phyloP scores from a whole-genome alignment of 2,329 filamentous ascomycete species.

The Gnomoniopsis smithogilvyi region DNA sequence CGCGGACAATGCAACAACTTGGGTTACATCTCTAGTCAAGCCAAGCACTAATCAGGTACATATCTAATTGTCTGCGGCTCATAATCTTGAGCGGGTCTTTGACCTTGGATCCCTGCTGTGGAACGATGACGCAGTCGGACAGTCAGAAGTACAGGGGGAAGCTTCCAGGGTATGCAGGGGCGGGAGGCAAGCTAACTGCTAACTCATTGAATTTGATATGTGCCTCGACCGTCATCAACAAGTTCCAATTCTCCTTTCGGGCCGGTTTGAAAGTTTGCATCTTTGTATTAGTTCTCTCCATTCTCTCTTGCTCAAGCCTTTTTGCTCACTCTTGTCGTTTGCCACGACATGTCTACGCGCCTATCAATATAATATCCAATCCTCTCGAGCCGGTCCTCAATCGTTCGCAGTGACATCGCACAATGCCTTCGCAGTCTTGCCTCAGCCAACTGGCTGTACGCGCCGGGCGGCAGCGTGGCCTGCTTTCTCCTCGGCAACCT shows the following conservation, averaged over 20 bases:
- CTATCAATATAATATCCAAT: background rate
- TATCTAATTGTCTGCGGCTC: too few species aligned
- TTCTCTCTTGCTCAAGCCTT: background rate
- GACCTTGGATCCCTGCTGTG: background rate
- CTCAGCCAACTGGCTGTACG: slow-evolving; percentile 11
- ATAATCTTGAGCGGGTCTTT: too few species aligned
- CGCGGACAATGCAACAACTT: too few species aligned
- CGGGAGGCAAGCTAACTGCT: background rate
- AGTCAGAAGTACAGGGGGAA: background rate
- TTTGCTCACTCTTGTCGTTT: background rate
- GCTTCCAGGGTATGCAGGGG: background rate
- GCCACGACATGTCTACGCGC: background rate
- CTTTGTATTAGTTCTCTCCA: background rate
- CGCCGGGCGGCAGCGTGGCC: slow-evolving; percentile 11
- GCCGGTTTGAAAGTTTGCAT: background rate
- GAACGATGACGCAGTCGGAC: background rate
- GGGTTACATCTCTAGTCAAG: too few species aligned
- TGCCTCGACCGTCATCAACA: background rate
- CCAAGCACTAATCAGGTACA: too few species aligned
- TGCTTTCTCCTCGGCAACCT: background rate
- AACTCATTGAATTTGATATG: background rate
- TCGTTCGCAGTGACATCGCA: slow-evolving; percentile 1
- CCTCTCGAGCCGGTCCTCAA: background rate
- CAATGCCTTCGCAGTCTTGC: slow-evolving; percentile 17
- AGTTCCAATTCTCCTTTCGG: background rate